Percentiles rank a stretch among this genome's conserved stretches.
These are phyloP conservation scores for Aspergillus costaricaensis DNA, from an alignment of 2,329 filamentous ascomycete genomes.

Conservation along the genomic window DNA sequence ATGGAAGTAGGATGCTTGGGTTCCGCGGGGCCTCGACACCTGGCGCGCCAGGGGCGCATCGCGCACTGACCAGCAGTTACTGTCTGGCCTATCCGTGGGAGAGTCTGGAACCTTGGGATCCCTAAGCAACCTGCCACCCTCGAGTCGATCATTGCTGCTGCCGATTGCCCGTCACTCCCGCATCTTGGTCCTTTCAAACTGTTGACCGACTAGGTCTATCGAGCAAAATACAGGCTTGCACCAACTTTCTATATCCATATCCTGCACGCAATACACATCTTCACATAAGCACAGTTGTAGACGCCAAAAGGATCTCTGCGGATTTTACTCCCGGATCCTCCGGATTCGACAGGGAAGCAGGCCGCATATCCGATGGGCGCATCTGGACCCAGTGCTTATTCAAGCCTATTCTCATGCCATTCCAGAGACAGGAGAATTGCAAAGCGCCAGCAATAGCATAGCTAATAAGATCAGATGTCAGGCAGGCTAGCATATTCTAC, in stretches of 20 bases:
- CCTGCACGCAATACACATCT: neutral
- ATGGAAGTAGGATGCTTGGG: too few species aligned
- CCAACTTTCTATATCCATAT: neutral
- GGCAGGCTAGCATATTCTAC: neutral
- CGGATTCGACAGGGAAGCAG: neutral
- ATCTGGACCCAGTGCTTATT: constrained; percentile 1
- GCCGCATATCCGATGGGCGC: neutral
- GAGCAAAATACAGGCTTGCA: too few species aligned
- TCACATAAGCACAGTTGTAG: neutral
- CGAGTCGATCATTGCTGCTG: neutral
- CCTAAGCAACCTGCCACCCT: neutral
- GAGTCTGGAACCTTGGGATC: neutral
- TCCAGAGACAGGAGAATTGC: neutral
- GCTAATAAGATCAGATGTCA: neutral
- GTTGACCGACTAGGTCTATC: too few species aligned
- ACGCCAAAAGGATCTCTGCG: neutral
- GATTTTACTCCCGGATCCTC: neutral
- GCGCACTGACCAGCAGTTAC: neutral
- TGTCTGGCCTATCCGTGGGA: neutral
- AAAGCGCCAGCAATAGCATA: neutral
- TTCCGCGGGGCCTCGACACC: neutral
- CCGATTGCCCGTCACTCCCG: neutral
- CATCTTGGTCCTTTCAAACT: too few species aligned
- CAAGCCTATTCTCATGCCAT: neutral
- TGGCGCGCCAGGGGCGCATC: neutral